Percentiles rank a stretch among this genome's conserved stretches.
phyloP scores from a whole-genome alignment of 148 eudicot species.

The Arbutus unedo region DNA sequence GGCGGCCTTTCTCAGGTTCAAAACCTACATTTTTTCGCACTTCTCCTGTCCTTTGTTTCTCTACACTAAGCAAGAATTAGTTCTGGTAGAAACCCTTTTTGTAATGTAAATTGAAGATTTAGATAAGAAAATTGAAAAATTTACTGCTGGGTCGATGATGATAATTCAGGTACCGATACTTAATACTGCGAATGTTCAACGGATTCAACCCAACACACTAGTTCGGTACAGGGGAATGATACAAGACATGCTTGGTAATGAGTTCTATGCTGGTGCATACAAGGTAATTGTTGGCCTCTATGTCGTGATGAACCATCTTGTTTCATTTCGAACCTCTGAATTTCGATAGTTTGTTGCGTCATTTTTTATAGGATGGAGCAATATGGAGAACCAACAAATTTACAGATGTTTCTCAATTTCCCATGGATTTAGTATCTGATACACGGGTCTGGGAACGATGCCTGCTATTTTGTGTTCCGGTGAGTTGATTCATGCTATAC shows the following conservation, averaged over 20 bases:
- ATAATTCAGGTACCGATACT: slow-evolving; percentile 65
- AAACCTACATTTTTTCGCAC: too few relatives aligned
- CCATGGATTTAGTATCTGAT: slow-evolving; percentile 57
- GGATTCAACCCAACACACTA: slow-evolving; percentile 60
- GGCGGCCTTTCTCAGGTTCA: slow-evolving; percentile 58
- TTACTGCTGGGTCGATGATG: too few relatives aligned
- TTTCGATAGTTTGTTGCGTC: neutral
- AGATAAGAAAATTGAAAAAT: too few relatives aligned
- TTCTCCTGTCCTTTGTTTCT: too few relatives aligned
- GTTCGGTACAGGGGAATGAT: slow-evolving; percentile 92
- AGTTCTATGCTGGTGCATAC: slow-evolving; percentile 80
- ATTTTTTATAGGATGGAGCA: slow-evolving; percentile 48
- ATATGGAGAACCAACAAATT: slow-evolving; percentile 87
- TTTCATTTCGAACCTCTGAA: neutral
- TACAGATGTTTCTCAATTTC: slow-evolving; percentile 53
- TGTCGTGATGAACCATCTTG: too few relatives aligned
- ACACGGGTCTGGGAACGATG: slow-evolving; percentile 81
- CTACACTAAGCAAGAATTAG: too few relatives aligned
- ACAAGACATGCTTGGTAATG: slow-evolving; percentile 93
- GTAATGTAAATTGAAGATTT: too few relatives aligned
- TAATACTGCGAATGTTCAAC: slow-evolving; percentile 40
- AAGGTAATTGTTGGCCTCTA: slow-evolving; percentile 44
- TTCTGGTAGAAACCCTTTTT: too few relatives aligned
- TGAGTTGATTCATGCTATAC: slow-evolving; percentile 35
- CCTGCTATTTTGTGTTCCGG: slow-evolving; percentile 81